A percentile compares a stretch with the other conserved stretches of the same genome.
phyloP scores from a whole-genome alignment of 2,329 filamentous ascomycete genomes.

The Alternaria dauci region DNA sequence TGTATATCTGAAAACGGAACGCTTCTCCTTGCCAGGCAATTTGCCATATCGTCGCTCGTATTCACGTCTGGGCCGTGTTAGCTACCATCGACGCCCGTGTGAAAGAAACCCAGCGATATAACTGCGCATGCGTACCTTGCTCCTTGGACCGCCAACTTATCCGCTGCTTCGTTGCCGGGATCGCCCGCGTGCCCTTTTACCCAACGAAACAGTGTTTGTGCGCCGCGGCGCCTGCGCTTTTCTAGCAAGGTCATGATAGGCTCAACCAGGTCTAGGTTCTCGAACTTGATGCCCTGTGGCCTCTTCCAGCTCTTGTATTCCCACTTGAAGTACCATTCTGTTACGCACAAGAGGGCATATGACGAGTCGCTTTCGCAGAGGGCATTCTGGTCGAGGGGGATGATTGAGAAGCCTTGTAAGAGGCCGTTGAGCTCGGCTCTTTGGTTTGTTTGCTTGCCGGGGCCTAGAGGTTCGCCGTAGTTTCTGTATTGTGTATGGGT shows the following conservation, averaged over 20 bases:
- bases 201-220: constrained; percentile 81
- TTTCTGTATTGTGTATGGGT: too few species aligned
- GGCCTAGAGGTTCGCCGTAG: too few species aligned
- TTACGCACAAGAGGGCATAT: background rate
- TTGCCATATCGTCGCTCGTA: too few species aligned
- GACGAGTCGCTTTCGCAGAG: background rate
- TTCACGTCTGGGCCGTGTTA: too few species aligned
- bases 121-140: too few species aligned
- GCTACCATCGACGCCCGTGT: too few species aligned
- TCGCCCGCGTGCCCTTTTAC: constrained; percentile 81
- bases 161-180: constrained; percentile 79
- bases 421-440: constrained; percentile 88
- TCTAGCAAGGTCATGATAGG: constrained; percentile 50
- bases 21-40: too few species aligned
- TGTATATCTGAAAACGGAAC: too few species aligned
- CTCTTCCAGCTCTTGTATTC: background rate
- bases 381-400: background rate
- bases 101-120: too few species aligned
- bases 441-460: constrained; percentile 84
- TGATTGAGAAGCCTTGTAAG: constrained; percentile 51
- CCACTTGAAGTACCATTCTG: background rate
- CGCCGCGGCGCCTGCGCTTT: constrained; percentile 52
- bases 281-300: background rate
- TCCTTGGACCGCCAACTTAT: constrained; percentile 75
- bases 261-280: background rate